Evolutionary conservation across 1,284 basidiomycete genomes (phyloP).

Genomic region (Xanthoconium separans): DNA sequence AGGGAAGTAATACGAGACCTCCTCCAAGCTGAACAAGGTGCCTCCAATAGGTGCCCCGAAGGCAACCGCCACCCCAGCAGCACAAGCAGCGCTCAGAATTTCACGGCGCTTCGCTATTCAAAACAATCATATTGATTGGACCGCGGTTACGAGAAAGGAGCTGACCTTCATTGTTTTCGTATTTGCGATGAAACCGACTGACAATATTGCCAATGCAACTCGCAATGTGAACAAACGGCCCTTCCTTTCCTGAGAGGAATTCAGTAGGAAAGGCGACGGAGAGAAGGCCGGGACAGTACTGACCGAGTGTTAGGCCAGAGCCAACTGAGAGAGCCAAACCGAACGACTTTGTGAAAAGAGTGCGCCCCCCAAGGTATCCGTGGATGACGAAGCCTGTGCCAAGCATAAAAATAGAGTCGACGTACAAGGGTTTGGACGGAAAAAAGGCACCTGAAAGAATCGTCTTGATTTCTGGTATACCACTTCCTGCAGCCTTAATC

Average conservation of each 20-base stretch:
- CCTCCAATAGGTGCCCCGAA: slow-evolving; percentile 94
- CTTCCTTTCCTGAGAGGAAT: slow-evolving; percentile 70
- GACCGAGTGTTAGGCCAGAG: slow-evolving; percentile 84
- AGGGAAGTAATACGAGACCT: slow-evolving; percentile 95
- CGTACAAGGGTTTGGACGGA: not conserved
- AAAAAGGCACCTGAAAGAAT: slow-evolving; percentile 75
- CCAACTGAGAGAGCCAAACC: slow-evolving; percentile 91
- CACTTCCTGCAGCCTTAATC: slow-evolving; percentile 84
- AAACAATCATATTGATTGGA: not conserved
- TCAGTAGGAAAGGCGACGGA: slow-evolving; percentile 3
- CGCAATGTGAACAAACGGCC: slow-evolving; percentile 96
- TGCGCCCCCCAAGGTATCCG: slow-evolving; percentile 91
- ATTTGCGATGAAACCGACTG: slow-evolving; percentile 84
- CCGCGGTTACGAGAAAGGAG: slow-evolving; percentile 1
- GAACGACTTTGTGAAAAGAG: slow-evolving; percentile 87
- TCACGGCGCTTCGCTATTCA: slow-evolving; percentile 82
- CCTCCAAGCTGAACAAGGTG: slow-evolving; percentile 89
- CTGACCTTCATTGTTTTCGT: slow-evolving; percentile 89
- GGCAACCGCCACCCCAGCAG: slow-evolving; percentile 88
- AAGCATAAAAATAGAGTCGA: slow-evolving; percentile 5
- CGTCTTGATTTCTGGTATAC: slow-evolving; percentile 97
- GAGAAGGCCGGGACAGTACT: slow-evolving; percentile 14
- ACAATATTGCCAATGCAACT: slow-evolving; percentile 95
- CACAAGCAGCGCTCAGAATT: slow-evolving; percentile 89
- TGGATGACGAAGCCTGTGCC: slow-evolving; percentile 90